These are phyloP conservation scores for Globisporangium takayamanum DNA, from an alignment of 352 stramenopile species.

Conservation along the genomic window DNA sequence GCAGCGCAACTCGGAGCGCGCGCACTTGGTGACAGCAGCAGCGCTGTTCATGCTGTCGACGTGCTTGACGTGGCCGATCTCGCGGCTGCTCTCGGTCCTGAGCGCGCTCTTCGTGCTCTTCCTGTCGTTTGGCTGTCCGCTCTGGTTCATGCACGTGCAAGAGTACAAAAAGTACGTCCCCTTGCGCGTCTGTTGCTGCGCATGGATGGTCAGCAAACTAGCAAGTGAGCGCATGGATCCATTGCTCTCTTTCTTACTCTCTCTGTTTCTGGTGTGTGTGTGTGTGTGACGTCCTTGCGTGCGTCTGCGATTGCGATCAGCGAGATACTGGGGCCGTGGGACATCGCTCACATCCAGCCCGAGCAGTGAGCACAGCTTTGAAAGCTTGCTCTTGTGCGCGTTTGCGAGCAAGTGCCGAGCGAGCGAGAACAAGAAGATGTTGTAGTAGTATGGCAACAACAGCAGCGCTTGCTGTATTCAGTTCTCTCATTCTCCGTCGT, in stretches of 20 bases:
- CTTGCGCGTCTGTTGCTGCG: neutral
- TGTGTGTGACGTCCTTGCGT: neutral
- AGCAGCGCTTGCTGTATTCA: too few species aligned
- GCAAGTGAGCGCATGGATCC: neutral
- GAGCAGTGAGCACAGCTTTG: constrained; percentile 26
- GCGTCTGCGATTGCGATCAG: constrained; percentile 20
- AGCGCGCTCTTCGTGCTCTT: constrained; percentile 69
- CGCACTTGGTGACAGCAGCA: constrained; percentile 59
- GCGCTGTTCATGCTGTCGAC: constrained; percentile 68
- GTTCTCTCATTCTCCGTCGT: too few species aligned
- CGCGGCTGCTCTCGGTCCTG: constrained; percentile 48
- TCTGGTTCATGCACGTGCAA: constrained; percentile 89
- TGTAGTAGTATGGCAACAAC: neutral
- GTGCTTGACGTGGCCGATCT: constrained; percentile 72
- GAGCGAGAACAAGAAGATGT: neutral
- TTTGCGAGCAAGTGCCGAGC: too few species aligned
- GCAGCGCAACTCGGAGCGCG: constrained; percentile 56
- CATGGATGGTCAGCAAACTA: neutral
- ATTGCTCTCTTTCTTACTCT: neutral
- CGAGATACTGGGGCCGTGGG: constrained; percentile 88
- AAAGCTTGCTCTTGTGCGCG: too few species aligned
- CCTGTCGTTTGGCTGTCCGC: constrained; percentile 78
- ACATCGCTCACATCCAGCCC: constrained; percentile 82
- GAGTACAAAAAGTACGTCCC: constrained; percentile 86
- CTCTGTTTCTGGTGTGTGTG: neutral